Evolutionary conservation across 2,329 filamentous ascomycete genomes (phyloP).

Genomic region (Lasiodiplodia hormozganensis): DNA sequence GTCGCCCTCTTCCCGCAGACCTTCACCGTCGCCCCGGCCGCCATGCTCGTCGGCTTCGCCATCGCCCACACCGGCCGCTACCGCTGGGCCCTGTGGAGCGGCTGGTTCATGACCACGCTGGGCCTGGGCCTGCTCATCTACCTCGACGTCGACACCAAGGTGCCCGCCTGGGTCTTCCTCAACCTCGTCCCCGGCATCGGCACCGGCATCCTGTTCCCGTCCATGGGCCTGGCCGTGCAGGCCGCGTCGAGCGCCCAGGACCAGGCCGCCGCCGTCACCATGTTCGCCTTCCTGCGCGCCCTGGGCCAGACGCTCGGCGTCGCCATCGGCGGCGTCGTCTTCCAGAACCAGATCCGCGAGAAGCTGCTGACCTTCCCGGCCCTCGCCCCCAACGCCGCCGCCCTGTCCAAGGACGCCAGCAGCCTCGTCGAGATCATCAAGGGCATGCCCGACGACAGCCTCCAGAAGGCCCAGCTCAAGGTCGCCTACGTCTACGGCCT

Average conservation of each 20-base stretch:
- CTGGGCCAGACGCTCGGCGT: constrained; percentile 72
- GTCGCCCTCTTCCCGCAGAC: constrained; percentile 50
- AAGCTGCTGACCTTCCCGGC: constrained; percentile 57
- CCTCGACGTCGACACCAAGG: constrained; percentile 58
- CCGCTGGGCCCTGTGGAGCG: constrained; percentile 65
- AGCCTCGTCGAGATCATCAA: constrained; percentile 66
- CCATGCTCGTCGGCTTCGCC: constrained; percentile 61
- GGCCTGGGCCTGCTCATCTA: constrained; percentile 64
- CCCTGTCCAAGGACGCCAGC: constrained; percentile 65
- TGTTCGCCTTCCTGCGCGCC: constrained; percentile 71
- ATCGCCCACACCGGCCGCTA: constrained; percentile 66
- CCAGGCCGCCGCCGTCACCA: constrained; percentile 66
- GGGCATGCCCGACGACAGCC: constrained; percentile 52
- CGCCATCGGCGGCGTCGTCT: constrained; percentile 71
- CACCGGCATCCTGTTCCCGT: constrained; percentile 69
- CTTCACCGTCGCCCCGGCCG: constrained; percentile 68
- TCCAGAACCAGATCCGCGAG: constrained; percentile 68
- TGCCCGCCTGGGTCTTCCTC: constrained; percentile 65
- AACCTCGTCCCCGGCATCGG: constrained; percentile 67
- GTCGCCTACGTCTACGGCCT: constrained; percentile 60
- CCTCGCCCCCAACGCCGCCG: constrained; percentile 55
- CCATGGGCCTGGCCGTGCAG: constrained; percentile 69
- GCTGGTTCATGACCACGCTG: constrained; percentile 66
- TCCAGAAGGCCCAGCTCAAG: constrained; percentile 51
- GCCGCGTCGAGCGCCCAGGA: constrained; percentile 64